These are phyloP conservation scores for Cyclocybe cylindracea DNA, from an alignment of 768 basidiomycete genomes.

Conservation along the genomic window DNA sequence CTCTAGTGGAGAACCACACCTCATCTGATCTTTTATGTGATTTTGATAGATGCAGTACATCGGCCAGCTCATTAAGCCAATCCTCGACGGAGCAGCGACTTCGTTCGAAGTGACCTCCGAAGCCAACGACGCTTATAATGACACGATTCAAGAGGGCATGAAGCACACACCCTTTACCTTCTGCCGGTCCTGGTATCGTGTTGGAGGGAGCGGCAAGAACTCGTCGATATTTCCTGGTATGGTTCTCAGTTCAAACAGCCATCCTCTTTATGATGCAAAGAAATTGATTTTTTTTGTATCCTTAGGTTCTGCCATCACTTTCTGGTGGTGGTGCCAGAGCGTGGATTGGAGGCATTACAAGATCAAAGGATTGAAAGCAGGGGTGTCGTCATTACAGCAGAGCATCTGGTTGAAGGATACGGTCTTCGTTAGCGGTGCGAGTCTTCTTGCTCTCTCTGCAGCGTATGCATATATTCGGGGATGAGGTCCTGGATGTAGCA, in stretches of 20 bases:
- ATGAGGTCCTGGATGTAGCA: too few relatives aligned
- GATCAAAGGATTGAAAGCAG: neutral
- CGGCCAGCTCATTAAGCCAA: constrained; percentile 39
- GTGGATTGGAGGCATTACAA: constrained; percentile 36
- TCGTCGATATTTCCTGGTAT: constrained; percentile 41
- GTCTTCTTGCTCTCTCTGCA: neutral
- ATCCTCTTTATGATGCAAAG: too few relatives aligned
- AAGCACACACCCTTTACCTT: constrained; percentile 30
- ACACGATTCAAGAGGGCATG: constrained; percentile 35
- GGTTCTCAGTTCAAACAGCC: constrained; percentile 3
- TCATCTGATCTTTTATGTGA: too few relatives aligned
- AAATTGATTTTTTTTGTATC: neutral
- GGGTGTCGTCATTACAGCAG: neutral
- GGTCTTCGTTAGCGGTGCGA: neutral
- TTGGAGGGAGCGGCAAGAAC: constrained; percentile 34
- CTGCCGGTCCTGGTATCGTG: constrained; percentile 44
- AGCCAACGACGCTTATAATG: constrained; percentile 40
- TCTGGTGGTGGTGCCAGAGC: constrained; percentile 37
- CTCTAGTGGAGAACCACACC: neutral
- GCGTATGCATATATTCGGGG: neutral
- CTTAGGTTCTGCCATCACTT: constrained; percentile 17
- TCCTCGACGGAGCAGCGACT: constrained; percentile 31
- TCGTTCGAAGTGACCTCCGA: constrained; percentile 38
- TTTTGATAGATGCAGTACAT: constrained; percentile 39
- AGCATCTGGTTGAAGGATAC: neutral